phyloP scores from a whole-genome alignment of 2,329 filamentous ascomycete species.

The Trichoderma simmonsii region DNA sequence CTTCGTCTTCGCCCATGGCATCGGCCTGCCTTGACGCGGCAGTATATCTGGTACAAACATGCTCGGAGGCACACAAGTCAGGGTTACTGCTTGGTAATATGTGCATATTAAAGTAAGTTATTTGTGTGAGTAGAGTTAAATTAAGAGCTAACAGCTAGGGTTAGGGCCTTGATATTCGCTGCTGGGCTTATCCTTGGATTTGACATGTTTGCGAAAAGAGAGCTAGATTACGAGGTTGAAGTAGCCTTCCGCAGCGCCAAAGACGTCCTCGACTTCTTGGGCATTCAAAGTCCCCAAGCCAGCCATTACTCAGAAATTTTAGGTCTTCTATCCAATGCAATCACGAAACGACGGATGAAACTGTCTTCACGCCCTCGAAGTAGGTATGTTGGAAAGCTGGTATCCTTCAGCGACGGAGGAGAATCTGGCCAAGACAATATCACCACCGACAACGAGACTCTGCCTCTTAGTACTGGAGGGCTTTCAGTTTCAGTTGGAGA shows the following conservation, averaged over 20 bases:
- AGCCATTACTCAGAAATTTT: slow-evolving; percentile 57
- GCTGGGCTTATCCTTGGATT: slow-evolving; percentile 57
- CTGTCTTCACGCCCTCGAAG: slow-evolving; percentile 24
- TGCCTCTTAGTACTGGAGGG: neutral
- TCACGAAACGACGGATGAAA: slow-evolving; percentile 38
- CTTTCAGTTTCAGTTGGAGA: neutral
- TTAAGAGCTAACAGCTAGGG: neutral
- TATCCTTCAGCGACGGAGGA: slow-evolving; percentile 22
- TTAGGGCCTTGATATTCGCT: slow-evolving; percentile 52
- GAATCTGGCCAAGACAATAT: neutral
- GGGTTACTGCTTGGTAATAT: slow-evolving; percentile 50
- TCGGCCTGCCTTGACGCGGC: slow-evolving; percentile 55
- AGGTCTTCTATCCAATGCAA: slow-evolving; percentile 43
- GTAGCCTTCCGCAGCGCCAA: slow-evolving; percentile 49
- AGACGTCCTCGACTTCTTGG: slow-evolving; percentile 47
- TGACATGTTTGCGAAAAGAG: slow-evolving; percentile 49
- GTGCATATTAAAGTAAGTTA: slow-evolving; percentile 55
- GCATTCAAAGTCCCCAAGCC: slow-evolving; percentile 51
- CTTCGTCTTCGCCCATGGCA: slow-evolving; percentile 39
- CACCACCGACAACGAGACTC: neutral
- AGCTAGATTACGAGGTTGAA: slow-evolving; percentile 44
- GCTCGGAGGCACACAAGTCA: slow-evolving; percentile 45
- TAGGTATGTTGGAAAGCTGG: slow-evolving; percentile 29
- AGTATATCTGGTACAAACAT: slow-evolving; percentile 53
- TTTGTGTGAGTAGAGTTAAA: fast-evolving